Base-by-base conservation (phyloP, 352 stramenopile genomes). In the Nannochloropsis limnetica region DNA sequence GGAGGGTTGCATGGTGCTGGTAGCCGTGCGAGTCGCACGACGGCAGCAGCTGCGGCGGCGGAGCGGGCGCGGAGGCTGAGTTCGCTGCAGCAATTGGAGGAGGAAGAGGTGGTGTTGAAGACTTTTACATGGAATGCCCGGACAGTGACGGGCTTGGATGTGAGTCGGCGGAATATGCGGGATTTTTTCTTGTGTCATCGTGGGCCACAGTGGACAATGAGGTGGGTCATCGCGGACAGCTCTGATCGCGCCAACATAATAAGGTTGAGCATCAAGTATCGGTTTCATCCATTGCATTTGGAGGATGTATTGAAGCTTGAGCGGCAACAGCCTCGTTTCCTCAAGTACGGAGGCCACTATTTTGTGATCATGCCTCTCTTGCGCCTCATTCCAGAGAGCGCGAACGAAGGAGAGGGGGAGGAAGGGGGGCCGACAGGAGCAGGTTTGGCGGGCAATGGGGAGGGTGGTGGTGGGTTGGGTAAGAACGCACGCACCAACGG, bases 341-440 rank as follows among this genome's bases (percentile, higher is more conserved):
- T 74, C 61, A 74, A 74, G 61, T 74, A 74, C n/a, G 61, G 61
- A 74, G 61, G 61, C 8, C 61, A 74, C 22, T 74, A 74, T 22
- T 74, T 74, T 74, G n/a, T 74, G n/a, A 74, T 74, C n/a, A 9
- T 74, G n/a, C 61, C 61, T 20, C 22, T 74, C 9, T 28, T 74
- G 61, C 61, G 61, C n/a, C 61, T 74, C n/a, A 29, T 74, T 11
- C 61, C n/a, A 20, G 61, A 74, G n/a, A 29, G n/a, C 61, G 61
- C n/a, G 61, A 29, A 74, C 3, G 61, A 25, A 8, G 25, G 22
- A 74, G 61, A 20, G n/a, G 61, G 25, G 20, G 17, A 49, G 8
- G 37, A 49, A 14, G 37, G 37, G 37, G 1, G 8, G 8, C 37
- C 37, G 37, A 49, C 37, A 49, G 37, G 37, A 49, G 37, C 37